Base-by-base conservation (phyloP, 2,329 filamentous ascomycete species). In the Fusarium torulosum region DNA sequence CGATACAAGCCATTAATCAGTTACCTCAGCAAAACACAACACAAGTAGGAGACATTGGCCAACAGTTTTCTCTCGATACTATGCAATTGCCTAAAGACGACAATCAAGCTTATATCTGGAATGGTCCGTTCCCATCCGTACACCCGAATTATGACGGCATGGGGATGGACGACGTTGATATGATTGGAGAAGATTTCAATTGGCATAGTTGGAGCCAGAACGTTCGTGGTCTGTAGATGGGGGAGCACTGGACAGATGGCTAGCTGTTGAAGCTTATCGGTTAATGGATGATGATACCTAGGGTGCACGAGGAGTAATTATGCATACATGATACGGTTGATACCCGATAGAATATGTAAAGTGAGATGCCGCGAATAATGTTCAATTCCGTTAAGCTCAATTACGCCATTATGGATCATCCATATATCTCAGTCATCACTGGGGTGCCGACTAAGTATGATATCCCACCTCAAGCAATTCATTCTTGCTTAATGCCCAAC, bases 171-270 rank as follows among this genome's bases (percentile, higher is more conserved):
- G 76, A 80, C 23, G 69, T 77, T 42, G 81, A 81, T 35, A 78
- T 81, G 71, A 69, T 79, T 59, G 80, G 81, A 3, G 76, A 78
- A 4, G 77, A 80, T 8, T 84, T 84, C 59, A 79, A 84, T 64
- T 85, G 83, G 83, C 80, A 84, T 47, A 79, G 80, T 55, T 85
- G 83, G 80, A 81, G 80, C 57, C 78, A 82, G 55, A 81, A 72
- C 64, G 77, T 82, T 42, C 76, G 76, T 27, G 79, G 78, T 0
- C 59, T 81, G 54, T 80, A 79, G 70, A 77, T 78, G 70, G 76
- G 73, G 46, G 71, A 66, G 63, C 65, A 1, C 71, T 72, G 40
- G 66, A 71, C 38, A 58, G 59, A 27, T 75, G 74, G 73, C 73
- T 51, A 65, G 50, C 40, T 38, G 20, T 52, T 29, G 31, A 57